Conservation (phyloP, 495 filamentous ascomycete species). For the Emericellopsis terricola region DNA sequence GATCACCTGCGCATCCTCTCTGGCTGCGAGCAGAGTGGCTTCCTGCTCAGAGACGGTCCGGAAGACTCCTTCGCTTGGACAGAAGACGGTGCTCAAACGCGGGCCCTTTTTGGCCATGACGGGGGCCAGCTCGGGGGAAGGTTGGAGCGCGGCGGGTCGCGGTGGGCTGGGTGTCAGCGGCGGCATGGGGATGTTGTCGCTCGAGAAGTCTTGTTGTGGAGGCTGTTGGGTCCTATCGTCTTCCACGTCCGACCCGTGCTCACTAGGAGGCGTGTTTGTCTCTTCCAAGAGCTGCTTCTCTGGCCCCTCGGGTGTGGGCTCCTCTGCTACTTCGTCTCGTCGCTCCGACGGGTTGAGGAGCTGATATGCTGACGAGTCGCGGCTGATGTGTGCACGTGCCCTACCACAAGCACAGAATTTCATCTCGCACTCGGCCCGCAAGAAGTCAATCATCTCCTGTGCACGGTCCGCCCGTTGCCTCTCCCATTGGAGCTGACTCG, state of each 20-base stretch:
- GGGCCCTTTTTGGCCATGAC: slow-evolving; percentile 8
- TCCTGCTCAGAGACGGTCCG: slow-evolving; percentile 29
- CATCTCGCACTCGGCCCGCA: slow-evolving; percentile 67
- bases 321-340: slow-evolving; percentile 3
- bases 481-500: slow-evolving; percentile 45
- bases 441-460: slow-evolving; percentile 58
- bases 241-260: not conserved
- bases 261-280: not conserved
- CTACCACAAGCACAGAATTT: slow-evolving; percentile 43
- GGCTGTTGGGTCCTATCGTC: not conserved
- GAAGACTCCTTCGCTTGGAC: slow-evolving; percentile 32
- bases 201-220: not conserved
- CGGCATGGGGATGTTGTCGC: not conserved
- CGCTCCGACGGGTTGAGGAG: not conserved
- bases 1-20: slow-evolving; percentile 1
- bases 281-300: not conserved
- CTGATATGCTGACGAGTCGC: too few species aligned
- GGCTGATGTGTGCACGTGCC: slow-evolving; percentile 3
- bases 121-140: slow-evolving; percentile 8
- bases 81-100: slow-evolving; percentile 24
- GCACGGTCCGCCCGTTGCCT: slow-evolving; percentile 45
- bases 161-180: too few species aligned
- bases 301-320: not conserved
- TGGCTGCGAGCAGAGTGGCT: slow-evolving; percentile 12
- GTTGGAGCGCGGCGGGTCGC: not conserved